Percentiles rank a stretch among this genome's conserved stretches.
Evolutionary conservation across 2,329 filamentous ascomycete genomes (phyloP).

Genomic region (Colletotrichum cereale): DNA sequence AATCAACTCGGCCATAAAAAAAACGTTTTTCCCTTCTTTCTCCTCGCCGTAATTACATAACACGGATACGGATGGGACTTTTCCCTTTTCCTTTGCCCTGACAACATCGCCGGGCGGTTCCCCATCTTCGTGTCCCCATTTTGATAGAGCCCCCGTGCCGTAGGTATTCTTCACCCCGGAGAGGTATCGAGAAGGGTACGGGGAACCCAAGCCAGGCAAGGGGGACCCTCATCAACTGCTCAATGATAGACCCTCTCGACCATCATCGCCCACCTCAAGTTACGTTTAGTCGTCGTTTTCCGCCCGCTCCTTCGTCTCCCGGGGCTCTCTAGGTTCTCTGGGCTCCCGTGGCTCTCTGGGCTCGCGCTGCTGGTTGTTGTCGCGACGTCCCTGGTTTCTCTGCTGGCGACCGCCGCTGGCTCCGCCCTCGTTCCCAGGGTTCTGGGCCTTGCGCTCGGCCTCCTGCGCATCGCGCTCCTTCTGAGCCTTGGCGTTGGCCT

Average conservation of each 20-base stretch:
- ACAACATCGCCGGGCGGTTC: neutral
- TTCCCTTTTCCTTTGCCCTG: conserved; percentile 11
- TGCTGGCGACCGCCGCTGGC: conserved; percentile 47
- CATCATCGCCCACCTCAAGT: neutral
- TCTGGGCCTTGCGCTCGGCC: conserved; percentile 74
- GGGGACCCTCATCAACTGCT: neutral
- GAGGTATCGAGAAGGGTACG: neutral
- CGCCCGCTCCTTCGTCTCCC: conserved; percentile 59
- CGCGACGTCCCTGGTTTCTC: conserved; percentile 49
- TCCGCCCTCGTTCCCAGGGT: conserved; percentile 51
- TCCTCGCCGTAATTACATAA: conserved; percentile 38
- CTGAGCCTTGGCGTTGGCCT: conserved; percentile 81
- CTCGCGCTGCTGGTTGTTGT: conserved; percentile 46
- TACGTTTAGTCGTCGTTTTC: conserved; percentile 67
- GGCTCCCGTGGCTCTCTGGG: conserved; percentile 43
- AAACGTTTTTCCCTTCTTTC: conserved; percentile 3
- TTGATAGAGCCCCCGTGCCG: neutral
- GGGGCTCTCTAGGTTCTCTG: conserved; percentile 45
- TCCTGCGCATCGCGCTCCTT: conserved; percentile 83
- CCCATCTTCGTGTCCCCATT: conserved; percentile 1
- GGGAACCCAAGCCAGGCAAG: neutral
- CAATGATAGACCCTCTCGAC: neutral
- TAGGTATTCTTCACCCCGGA: neutral
- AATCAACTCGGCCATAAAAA: conserved; percentile 8
- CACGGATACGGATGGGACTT: conserved; percentile 18